Evolutionary conservation across 192 early-diverging fungal species (phyloP).

Genomic region (Podila clonocystis): DNA sequence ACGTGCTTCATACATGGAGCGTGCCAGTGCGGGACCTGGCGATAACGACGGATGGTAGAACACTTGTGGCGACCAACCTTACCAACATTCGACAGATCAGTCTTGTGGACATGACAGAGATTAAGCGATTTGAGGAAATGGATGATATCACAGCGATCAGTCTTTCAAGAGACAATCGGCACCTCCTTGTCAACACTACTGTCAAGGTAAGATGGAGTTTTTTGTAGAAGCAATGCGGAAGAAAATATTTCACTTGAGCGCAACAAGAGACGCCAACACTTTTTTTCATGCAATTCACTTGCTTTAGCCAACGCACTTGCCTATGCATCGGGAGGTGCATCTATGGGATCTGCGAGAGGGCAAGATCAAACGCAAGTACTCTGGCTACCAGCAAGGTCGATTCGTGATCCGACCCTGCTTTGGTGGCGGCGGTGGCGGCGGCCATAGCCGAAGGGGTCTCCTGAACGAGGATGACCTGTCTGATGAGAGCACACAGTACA

Average conservation of each 20-base stretch:
- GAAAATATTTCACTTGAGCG: neutral
- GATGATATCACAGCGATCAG: constrained; percentile 51
- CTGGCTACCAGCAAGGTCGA: constrained; percentile 84
- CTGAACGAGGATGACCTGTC: neutral
- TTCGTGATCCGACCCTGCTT: constrained; percentile 94
- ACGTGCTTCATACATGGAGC: constrained; percentile 70
- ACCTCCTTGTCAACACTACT: constrained; percentile 60
- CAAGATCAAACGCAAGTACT: constrained; percentile 77
- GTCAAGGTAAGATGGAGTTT: constrained; percentile 41
- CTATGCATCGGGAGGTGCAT: constrained; percentile 78
- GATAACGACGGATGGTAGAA: constrained; percentile 70
- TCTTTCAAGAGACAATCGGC: constrained; percentile 56
- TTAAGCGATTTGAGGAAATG: constrained; percentile 45
- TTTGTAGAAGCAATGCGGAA: no score
- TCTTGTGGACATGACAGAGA: constrained; percentile 36
- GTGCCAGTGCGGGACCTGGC: constrained; percentile 62
- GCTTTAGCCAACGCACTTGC: constrained; percentile 65
- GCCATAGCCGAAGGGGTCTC: neutral
- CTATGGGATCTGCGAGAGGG: constrained; percentile 85
- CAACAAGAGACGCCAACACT: neutral
- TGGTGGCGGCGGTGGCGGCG: constrained; percentile 72
- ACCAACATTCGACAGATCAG: constrained; percentile 32
- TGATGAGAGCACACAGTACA: neutral
- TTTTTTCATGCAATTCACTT: neutral
- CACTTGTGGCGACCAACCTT: constrained; percentile 55